Base-by-base conservation (phyloP, 2,329 filamentous ascomycete species). In the Daldinia sp. region DNA sequence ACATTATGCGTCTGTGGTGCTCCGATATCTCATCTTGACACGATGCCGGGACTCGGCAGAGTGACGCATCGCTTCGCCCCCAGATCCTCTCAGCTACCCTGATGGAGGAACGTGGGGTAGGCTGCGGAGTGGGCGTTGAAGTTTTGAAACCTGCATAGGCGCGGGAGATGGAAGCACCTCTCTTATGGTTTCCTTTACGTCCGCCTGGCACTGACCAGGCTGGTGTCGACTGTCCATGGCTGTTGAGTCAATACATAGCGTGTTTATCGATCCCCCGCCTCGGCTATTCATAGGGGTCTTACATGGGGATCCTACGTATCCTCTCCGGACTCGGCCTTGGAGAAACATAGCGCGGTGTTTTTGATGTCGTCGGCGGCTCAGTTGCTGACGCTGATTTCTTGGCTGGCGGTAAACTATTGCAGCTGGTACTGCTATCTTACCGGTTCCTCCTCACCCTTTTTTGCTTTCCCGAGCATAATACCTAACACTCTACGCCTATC, bases 401-500 rank as follows among this genome's bases (percentile, higher is more conserved):
- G 0, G 80, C 79, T 9, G 86, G 84, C 67, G 83, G 86, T 63
- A 79, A 84, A 10, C 73, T 85, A 4, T 86, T 86, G 79, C 78
- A 10, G 35, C 23, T 37, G n/a, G 18, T 42, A 13, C 10, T 41
- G 26, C n/a, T 15, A 46, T 23, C 51, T 57, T 41, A 28, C 20
- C 41, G 3, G 4, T 26, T 12, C 1, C n/a, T 33, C 4, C 48
- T 35, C 33, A 10, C n/a, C 48, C 41, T 13, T 23, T 6, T 55
- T 23, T 5, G 12, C 33, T 33, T 5, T 50, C 10, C 15, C 7
- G 10, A 33, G 26, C 15, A 9, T 23, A 23, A 23, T 23, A 23
- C 20, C 7, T 35, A 20, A 53, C 35, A 33, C 28, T 20, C 3
- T 15, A 35, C 7, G 15, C 7, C 15, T 39, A 55, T 37, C 13